A percentile compares a stretch with the other conserved stretches of the same genome.
Conservation (phyloP, 2,329 filamentous ascomycete species). For the Alternaria infectoria region DNA sequence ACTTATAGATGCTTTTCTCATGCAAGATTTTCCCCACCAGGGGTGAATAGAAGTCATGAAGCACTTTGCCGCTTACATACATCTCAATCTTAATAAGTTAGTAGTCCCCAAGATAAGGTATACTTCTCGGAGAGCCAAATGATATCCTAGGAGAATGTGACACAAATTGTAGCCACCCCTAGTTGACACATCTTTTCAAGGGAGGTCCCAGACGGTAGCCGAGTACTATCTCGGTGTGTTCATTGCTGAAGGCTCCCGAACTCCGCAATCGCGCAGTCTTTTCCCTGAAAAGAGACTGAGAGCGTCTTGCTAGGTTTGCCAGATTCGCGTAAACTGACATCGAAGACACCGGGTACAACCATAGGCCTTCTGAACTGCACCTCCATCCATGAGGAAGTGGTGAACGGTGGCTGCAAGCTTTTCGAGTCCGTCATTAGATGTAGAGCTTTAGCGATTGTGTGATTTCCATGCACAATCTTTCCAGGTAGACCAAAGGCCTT, state of each 20-base stretch:
- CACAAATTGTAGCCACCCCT: background rate
- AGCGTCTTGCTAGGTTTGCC: background rate
- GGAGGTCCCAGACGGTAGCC: background rate
- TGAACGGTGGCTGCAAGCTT: background rate
- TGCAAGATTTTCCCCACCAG: background rate
- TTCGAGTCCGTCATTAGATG: background rate
- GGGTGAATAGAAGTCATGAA: background rate
- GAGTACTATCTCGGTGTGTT: background rate
- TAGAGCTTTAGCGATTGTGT: slow-evolving; percentile 4
- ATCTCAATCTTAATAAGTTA: background rate
- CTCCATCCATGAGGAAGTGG: slow-evolving; percentile 1
- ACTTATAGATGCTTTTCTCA: background rate
- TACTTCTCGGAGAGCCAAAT: background rate
- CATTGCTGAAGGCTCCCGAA: background rate
- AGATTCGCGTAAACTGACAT: background rate
- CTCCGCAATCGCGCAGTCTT: background rate
- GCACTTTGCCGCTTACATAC: background rate
- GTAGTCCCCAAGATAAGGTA: background rate
- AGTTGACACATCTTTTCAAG: background rate
- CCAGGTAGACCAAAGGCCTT: slow-evolving; percentile 6
- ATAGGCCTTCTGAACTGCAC: slow-evolving; percentile 8
- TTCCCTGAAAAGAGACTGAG: background rate
- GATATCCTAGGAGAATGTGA: background rate
- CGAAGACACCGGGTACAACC: background rate
- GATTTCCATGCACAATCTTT: slow-evolving; percentile 11